Evolutionary conservation across 192 early-diverging fungal genomes (phyloP), one percentile per base, ranked within the genome.

Genomic region (Coemansia sp.): DNA sequence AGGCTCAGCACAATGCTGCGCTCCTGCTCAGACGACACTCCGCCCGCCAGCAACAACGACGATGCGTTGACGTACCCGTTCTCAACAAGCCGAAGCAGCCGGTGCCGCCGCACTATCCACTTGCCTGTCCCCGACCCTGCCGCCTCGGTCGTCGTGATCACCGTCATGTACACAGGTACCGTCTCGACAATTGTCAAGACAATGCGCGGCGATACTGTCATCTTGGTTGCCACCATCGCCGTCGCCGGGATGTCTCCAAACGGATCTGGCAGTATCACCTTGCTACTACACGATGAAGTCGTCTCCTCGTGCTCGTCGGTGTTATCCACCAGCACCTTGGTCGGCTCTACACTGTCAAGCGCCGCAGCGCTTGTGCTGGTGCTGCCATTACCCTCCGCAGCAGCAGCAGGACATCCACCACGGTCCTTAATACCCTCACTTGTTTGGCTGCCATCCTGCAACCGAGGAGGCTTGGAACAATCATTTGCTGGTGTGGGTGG

Each of bases 1-100:
- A 97, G 80, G 48, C 89, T 89, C 22, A 97, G 81, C 9, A 93
- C 85, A 45, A 94, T 91, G 54, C 84, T 89, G 12, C 88, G 83
- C 55, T 97, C 93, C 47, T 86, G 80, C 37, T 93, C 91, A 15
- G 87, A 90, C 25, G 85, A 83, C 12, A 95, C 82, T 4, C 94
- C 94, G 53, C 93, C 94, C 18, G 94, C 93, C 21, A 89, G 72
- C 10, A 97, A 72, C 17, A 97, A 75, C 22, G 86, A 81, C 11
- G 91, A 90, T 14, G 88, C 93, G 61, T 97, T 94, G 44, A 97
- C 87, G 61, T 89, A 89, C 6, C 86, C 87, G 58, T 85, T 91
- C 57, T 97, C 93, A 4, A 88, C 85, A 13, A 90, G 78, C 21
- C 93, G 82, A 51, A 95, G 81, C 1, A 97, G 75, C 39, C 85